Evolutionary conservation across 768 basidiomycete species (phyloP).

Genomic region (Nidula microcarpa): DNA sequence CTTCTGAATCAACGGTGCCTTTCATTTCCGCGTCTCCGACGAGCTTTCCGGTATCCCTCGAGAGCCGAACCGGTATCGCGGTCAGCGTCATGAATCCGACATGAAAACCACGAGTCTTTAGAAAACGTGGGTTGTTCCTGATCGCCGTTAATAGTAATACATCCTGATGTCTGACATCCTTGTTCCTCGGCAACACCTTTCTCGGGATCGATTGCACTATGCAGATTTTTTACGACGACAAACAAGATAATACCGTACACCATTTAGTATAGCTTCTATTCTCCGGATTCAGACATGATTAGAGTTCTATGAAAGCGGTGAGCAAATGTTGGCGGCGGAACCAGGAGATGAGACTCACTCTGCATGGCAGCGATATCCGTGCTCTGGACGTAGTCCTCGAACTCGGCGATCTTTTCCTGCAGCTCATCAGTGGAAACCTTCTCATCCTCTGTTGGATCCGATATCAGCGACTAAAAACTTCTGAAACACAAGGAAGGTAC

Average conservation of each 20-base stretch:
- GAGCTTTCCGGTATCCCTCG: not conserved
- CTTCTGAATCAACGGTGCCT: too few species aligned
- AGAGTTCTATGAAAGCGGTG: not conserved
- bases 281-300: not conserved
- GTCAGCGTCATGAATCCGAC: not conserved
- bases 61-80: not conserved
- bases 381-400: slow-evolving; percentile 89
- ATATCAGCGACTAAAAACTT: slow-evolving; percentile 1
- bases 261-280: not conserved
- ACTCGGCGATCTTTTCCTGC: slow-evolving; percentile 84
- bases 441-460: slow-evolving; percentile 74
- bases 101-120: slow-evolving; percentile 5
- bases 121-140: slow-evolving; percentile 10
- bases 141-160: slow-evolving; percentile 5
- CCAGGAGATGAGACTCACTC: slow-evolving; percentile 44
- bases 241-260: not conserved
- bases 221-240: not conserved
- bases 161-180: not conserved
- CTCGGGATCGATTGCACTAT: not conserved
- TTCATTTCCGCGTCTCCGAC: slow-evolving; percentile 3
- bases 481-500: slow-evolving; percentile 13
- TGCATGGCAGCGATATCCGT: slow-evolving; percentile 93
- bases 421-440: slow-evolving; percentile 90
- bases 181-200: not conserved
- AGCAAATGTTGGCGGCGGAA: not conserved